Evolutionary conservation across 495 filamentous ascomycete species (phyloP).

Genomic region (Tuber indicum): DNA sequence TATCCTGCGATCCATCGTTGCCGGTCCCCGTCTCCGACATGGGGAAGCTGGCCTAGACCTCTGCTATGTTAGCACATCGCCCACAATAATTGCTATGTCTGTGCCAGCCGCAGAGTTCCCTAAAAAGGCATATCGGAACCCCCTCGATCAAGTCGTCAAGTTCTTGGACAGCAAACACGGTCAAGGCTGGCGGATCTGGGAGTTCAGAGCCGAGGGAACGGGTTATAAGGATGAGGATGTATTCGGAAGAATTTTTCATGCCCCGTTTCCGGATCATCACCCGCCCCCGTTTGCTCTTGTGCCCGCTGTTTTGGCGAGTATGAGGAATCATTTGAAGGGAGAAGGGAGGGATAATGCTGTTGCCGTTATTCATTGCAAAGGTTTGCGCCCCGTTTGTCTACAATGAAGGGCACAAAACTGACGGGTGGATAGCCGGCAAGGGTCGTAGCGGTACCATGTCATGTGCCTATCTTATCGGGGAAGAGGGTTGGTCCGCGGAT

Average conservation of each 20-base stretch:
- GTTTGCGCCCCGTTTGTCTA: background rate
- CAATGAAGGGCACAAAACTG: constrained; percentile 3
- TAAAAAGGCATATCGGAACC: constrained; percentile 84
- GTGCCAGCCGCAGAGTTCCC: constrained; percentile 84
- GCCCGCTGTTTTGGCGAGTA: constrained; percentile 78
- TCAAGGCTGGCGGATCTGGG: constrained; percentile 85
- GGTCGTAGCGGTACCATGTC: constrained; percentile 84
- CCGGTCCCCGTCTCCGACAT: constrained; percentile 64
- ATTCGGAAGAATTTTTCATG: constrained; percentile 74
- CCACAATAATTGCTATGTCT: constrained; percentile 67
- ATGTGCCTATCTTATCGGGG: constrained; percentile 80
- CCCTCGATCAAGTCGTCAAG: constrained; percentile 71
- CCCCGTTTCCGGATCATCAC: constrained; percentile 94
- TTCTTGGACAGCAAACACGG: constrained; percentile 83
- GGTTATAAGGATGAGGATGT: constrained; percentile 90
- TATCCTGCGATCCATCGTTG: constrained; percentile 62
- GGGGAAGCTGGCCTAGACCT: constrained; percentile 84
- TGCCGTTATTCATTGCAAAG: constrained; percentile 88
- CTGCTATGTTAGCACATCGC: constrained; percentile 87
- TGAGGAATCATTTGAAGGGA: constrained; percentile 56
- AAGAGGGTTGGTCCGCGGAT: constrained; percentile 75
- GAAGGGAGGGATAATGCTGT: constrained; percentile 49
- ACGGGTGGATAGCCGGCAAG: constrained; percentile 65
- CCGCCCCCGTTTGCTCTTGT: constrained; percentile 87
- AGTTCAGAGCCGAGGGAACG: constrained; percentile 92